Evolutionary conservation across 164 flowering plant genomes (phyloP).

Genomic region (Chloranthus sessilifolius): DNA sequence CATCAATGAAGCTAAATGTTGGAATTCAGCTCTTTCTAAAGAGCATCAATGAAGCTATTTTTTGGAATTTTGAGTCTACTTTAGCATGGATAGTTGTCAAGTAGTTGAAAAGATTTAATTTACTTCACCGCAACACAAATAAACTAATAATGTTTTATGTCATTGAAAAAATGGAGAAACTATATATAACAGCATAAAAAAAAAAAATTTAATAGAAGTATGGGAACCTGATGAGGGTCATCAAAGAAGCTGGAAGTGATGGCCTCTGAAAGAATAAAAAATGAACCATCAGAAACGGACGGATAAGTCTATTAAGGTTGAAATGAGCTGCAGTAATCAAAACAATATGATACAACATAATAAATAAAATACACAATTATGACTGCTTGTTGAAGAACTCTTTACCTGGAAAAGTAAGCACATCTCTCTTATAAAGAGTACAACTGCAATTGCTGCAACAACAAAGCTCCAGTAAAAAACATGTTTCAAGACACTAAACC

Average conservation of each 20-base stretch:
- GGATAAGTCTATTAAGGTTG: not conserved
- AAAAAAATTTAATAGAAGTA: not conserved
- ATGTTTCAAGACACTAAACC: not conserved
- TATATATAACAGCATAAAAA: not conserved
- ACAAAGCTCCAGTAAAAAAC: conserved; percentile 5
- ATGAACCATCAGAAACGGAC: conserved; percentile 8
- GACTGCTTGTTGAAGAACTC: conserved; percentile 2
- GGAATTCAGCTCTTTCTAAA: too few species aligned
- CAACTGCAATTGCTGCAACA: conserved; percentile 54
- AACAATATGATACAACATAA: not conserved
- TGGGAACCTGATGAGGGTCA: conserved; percentile 39
- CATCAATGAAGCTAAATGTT: too few species aligned
- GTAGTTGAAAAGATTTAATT: too few species aligned
- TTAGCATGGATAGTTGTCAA: not conserved
- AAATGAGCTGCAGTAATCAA: not conserved
- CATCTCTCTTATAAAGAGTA: conserved; percentile 54
- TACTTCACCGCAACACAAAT: not conserved
- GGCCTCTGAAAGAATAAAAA: conserved; percentile 35
- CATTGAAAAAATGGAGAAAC: too few species aligned
- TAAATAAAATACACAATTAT: not conserved
- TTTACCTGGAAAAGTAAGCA: conserved; percentile 44
- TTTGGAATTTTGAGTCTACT: too few species aligned
- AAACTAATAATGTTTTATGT: too few species aligned
- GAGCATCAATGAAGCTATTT: too few species aligned
- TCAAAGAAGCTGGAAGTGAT: conserved; percentile 24